phyloP scores from a whole-genome alignment of 345 rosid genomes.

The Murraya koenigii region DNA sequence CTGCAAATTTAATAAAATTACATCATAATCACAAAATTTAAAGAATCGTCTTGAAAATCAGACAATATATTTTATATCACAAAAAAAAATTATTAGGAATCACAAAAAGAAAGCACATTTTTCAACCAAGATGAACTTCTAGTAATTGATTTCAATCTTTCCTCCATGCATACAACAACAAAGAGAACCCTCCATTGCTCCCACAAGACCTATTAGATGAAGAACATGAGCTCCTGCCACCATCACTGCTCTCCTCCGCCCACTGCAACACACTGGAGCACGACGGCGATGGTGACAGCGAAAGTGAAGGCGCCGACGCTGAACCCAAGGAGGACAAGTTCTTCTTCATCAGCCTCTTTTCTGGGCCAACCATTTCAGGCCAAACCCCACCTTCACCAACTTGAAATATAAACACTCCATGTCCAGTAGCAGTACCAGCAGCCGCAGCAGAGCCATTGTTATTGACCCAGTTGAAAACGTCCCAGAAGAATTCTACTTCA shows the following conservation, averaged over 20 bases:
- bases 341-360: slow-evolving; percentile 57
- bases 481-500: slow-evolving; percentile 58
- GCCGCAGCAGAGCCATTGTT: not conserved
- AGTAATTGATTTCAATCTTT: slow-evolving; percentile 9
- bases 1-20: not conserved
- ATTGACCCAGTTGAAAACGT: slow-evolving; percentile 52
- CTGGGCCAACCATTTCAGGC: slow-evolving; percentile 59
- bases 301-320: slow-evolving; percentile 10
- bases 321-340: slow-evolving; percentile 29
- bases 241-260: slow-evolving; percentile 69
- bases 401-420: slow-evolving; percentile 59
- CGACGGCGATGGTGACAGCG: slow-evolving; percentile 37
- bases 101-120: not conserved
- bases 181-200: slow-evolving; percentile 48
- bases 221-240: slow-evolving; percentile 56
- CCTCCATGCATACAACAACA: slow-evolving; percentile 58
- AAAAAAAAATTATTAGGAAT: not conserved
- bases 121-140: not conserved
- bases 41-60: not conserved
- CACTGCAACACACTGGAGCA: slow-evolving; percentile 55
- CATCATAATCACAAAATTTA: not conserved
- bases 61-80: not conserved
- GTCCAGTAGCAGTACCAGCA: slow-evolving; percentile 15
- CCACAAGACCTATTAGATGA: slow-evolving; percentile 50
- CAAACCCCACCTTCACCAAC: slow-evolving; percentile 63